Base-by-base conservation (phyloP, 1,139 yeast species). In the Geotrichum histeridarum region DNA sequence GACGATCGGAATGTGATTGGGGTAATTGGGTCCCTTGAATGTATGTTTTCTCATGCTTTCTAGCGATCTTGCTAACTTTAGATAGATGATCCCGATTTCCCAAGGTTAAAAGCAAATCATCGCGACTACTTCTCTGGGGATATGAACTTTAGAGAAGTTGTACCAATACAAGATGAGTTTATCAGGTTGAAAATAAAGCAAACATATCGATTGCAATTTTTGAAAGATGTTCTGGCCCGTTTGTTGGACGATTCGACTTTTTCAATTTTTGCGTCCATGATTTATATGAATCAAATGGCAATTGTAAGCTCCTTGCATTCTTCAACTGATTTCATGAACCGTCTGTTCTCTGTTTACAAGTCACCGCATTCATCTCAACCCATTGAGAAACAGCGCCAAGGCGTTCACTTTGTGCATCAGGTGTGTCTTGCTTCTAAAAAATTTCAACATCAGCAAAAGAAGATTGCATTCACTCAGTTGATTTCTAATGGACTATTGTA, bases 221-320 rank as follows among this genome's bases (percentile, higher is more conserved):
- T 93, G 54, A 86, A 86, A 66, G 97, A 91, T 67, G 95, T 88
- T 32, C 71, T 91, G 41, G 93, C 93, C 2, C 74, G 96, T 53
- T 73, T 84, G 50, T 69, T 91, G 50, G 97, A 93, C 67, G 98
- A 91, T 64, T 80, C 83, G 50, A 78, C 91, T 4, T 80, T 83
- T 63, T 80, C 79, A 59, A 71, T 86, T 57, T 73, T 93, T 33
- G 73, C 83, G 17, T 76, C 87, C 0, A 72, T 86, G 70, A 84
- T 88, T 12, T 84, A 81, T 63, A 70, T 77, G 60, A 84, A 86
- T 64, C 94, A 87, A 63, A 78, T 82, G 46, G 83, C 82, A 54
- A 81, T 91, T 31, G 79, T 91, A 42, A 80, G 80, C 47, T 84
- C 77, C 63, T 71, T 93, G 50, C 84, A 82, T 64, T 77, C 78